phyloP scores from a whole-genome alignment of 805 yeast species.

The Ogataea trehaloabstinens region DNA sequence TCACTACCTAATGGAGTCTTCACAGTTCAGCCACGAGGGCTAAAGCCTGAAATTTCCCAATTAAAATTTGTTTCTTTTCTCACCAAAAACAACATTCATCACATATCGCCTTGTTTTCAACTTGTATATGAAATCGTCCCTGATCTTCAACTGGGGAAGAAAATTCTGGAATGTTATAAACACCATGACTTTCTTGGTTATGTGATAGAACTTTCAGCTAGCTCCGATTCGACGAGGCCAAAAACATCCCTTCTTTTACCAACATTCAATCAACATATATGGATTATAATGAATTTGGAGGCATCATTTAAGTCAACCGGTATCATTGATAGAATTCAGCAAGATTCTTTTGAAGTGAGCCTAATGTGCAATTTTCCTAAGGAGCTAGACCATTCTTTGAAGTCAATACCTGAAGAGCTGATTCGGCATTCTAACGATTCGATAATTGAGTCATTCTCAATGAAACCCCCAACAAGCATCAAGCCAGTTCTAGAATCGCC shows the following conservation, averaged over 20 bases:
- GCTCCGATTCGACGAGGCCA: too few species aligned
- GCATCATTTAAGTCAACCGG: too few species aligned
- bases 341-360: too few species aligned
- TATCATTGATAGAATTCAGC: too few species aligned
- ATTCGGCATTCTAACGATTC: not conserved
- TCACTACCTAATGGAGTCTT: too few species aligned
- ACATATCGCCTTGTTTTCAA: not conserved
- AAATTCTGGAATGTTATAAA: too few species aligned
- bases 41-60: too few species aligned
- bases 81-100: constrained; percentile 1
- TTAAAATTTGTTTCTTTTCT: constrained; percentile 7
- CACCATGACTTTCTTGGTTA: constrained; percentile 15
- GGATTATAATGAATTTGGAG: constrained; percentile 8
- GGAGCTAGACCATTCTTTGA: not conserved
- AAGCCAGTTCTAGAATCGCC: constrained; percentile 7
- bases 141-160: too few species aligned
- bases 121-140: constrained; percentile 7
- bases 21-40: too few species aligned
- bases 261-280: constrained; percentile 2
- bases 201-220: too few species aligned
- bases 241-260: too few species aligned
- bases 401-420: not conserved
- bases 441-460: constrained; percentile 2
- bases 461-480: constrained; percentile 9
- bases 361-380: too few species aligned